phyloP scores from a whole-genome alignment of 2,329 filamentous ascomycete genomes.

The Triangularia verruculosa region DNA sequence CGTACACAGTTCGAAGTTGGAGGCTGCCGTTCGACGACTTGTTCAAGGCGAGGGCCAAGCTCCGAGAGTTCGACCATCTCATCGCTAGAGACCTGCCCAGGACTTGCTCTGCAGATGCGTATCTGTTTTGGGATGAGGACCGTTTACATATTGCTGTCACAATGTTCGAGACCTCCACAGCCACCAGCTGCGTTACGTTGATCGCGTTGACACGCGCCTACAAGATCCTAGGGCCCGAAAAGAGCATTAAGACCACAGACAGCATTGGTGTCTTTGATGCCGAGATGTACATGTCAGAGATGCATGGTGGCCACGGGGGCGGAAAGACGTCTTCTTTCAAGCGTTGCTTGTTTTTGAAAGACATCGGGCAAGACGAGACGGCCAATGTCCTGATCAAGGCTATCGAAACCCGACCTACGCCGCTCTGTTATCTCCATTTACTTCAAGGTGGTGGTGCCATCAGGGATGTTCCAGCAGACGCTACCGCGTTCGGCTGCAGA shows the following conservation, averaged over 20 bases:
- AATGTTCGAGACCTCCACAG: slow-evolving; percentile 41
- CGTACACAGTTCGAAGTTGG: slow-evolving; percentile 42
- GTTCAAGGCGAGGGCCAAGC: slow-evolving; percentile 33
- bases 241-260: slow-evolving; percentile 40
- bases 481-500: slow-evolving; percentile 60
- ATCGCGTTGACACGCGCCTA: slow-evolving; percentile 13
- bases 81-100: slow-evolving; percentile 40
- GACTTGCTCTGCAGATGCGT: slow-evolving; percentile 51
- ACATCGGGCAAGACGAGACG: slow-evolving; percentile 39
- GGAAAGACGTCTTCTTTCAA: slow-evolving; percentile 64
- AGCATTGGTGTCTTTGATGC: slow-evolving; percentile 51
- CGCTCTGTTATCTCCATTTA: slow-evolving; percentile 60
- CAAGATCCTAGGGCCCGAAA: slow-evolving; percentile 35
- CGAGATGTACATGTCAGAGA: slow-evolving; percentile 58
- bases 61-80: slow-evolving; percentile 40
- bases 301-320: slow-evolving; percentile 57
- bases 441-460: slow-evolving; percentile 57
- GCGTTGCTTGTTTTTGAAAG: slow-evolving; percentile 58
- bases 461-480: slow-evolving; percentile 40
- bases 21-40: slow-evolving; percentile 34
- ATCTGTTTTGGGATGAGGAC: slow-evolving; percentile 49
- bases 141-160: slow-evolving; percentile 52
- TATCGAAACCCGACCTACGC: slow-evolving; percentile 46
- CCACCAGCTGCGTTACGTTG: slow-evolving; percentile 13
- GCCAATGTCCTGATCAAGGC: slow-evolving; percentile 41